These are phyloP conservation scores for Spiraea crenata DNA, from an alignment of 331 rosid genomes.

Conservation along the genomic window DNA sequence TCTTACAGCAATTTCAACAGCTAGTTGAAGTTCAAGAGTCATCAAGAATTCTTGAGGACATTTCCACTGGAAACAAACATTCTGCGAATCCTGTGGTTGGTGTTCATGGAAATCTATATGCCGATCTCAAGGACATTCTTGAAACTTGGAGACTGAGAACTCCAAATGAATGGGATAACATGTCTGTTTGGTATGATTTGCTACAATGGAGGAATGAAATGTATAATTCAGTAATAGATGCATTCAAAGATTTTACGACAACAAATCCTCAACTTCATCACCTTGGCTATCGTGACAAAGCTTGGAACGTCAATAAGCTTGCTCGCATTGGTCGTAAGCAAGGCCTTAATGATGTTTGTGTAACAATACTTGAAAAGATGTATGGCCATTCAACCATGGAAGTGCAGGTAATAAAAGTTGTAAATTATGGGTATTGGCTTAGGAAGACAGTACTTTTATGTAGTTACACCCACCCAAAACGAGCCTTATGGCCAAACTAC, in stretches of 20 bases:
- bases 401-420: slow-evolving; percentile 74
- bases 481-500: background rate
- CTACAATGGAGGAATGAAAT: slow-evolving; percentile 99
- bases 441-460: background rate
- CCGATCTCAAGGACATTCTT: slow-evolving; percentile 97
- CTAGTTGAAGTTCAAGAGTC: slow-evolving; percentile 99
- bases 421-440: background rate
- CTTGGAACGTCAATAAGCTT: slow-evolving; percentile 98
- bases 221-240: slow-evolving; percentile 92
- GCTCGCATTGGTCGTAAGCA: slow-evolving; percentile 77
- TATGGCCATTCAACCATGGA: slow-evolving; percentile 98
- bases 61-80: slow-evolving; percentile 78
- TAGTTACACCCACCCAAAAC: background rate
- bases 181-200: slow-evolving; percentile 97
- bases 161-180: slow-evolving; percentile 95
- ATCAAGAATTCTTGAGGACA: slow-evolving; percentile 70
- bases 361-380: slow-evolving; percentile 81
- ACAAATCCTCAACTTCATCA: slow-evolving; percentile 91
- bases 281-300: slow-evolving; percentile 99
- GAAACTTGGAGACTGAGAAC: slow-evolving; percentile 99
- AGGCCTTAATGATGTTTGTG: slow-evolving; percentile 94
- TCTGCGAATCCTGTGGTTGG: slow-evolving; percentile 76
- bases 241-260: slow-evolving; percentile 77
- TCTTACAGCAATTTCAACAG: slow-evolving; percentile 98
- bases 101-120: slow-evolving; percentile 84